A percentile compares a stretch with the other conserved stretches of the same genome.
Conservation (phyloP, 2,329 filamentous ascomycete genomes). For the Pestalotiopsis sp. region DNA sequence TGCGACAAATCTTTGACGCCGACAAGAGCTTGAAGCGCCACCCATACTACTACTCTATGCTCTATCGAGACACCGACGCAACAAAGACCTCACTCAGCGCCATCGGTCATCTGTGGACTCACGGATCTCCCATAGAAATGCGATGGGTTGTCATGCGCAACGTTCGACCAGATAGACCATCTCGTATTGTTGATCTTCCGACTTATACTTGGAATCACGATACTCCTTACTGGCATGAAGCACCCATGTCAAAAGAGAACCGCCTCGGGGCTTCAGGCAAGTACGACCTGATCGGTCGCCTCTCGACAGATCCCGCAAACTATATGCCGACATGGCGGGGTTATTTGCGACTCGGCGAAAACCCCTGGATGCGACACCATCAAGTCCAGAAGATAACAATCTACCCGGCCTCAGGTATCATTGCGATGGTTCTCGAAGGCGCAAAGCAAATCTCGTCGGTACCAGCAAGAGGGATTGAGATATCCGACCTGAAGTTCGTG, state of each 20-base stretch:
- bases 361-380: conserved; percentile 56
- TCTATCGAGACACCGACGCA: conserved; percentile 13
- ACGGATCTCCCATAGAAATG: conserved; percentile 21
- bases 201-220: conserved; percentile 58
- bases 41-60: conserved; percentile 21
- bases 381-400: conserved; percentile 52
- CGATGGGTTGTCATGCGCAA: conserved; percentile 24
- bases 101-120: conserved; percentile 22
- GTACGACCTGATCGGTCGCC: conserved; percentile 54
- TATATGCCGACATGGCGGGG: conserved; percentile 52
- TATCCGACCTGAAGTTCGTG: conserved; percentile 48
- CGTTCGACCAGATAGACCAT: conserved; percentile 15
- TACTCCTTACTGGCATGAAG: conserved; percentile 56
- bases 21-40: conserved; percentile 16
- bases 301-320: conserved; percentile 43
- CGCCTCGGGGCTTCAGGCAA: conserved; percentile 47
- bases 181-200: conserved; percentile 47
- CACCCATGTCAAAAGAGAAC: conserved; percentile 44
- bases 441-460: conserved; percentile 39
- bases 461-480: conserved; percentile 40
- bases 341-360: conserved; percentile 50
- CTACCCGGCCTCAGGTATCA: conserved; percentile 54
- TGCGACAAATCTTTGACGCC: conserved; percentile 26
- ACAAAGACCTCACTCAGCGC: conserved; percentile 20
- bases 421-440: conserved; percentile 51